Conservation (phyloP, 2,329 filamentous ascomycete genomes). For the Intubia oerlemansii region DNA sequence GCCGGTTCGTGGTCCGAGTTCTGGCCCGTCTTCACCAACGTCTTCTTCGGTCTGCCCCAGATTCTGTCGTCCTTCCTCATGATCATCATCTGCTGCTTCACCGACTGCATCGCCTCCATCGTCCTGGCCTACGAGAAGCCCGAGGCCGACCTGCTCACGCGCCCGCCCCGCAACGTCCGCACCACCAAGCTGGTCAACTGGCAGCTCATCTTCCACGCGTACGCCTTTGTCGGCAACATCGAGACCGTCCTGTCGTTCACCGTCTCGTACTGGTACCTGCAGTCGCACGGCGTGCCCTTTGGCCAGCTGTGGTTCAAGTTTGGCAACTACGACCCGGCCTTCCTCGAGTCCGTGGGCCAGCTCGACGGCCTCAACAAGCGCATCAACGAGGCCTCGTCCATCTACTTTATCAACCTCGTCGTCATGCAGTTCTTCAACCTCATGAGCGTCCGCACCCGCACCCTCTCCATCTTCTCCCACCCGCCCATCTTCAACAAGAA, state of each 20-base stretch:
- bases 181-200: slow-evolving; percentile 28
- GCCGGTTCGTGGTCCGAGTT: slow-evolving; percentile 34
- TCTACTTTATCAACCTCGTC: slow-evolving; percentile 32
- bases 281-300: slow-evolving; percentile 22
- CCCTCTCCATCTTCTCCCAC: slow-evolving; percentile 27
- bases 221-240: slow-evolving; percentile 29
- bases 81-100: slow-evolving; percentile 36
- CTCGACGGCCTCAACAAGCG: slow-evolving; percentile 22
- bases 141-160: slow-evolving; percentile 28
- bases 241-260: slow-evolving; percentile 25
- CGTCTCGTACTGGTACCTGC: slow-evolving; percentile 34
- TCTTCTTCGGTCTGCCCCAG: slow-evolving; percentile 31
- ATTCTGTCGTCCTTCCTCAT: slow-evolving; percentile 30
- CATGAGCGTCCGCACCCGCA: slow-evolving; percentile 26
- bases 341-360: slow-evolving; percentile 19
- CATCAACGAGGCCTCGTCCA: slow-evolving; percentile 25
- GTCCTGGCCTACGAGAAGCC: slow-evolving; percentile 33
- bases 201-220: slow-evolving; percentile 28
- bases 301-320: slow-evolving; percentile 26
- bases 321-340: slow-evolving; percentile 17
- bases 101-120: slow-evolving; percentile 27
- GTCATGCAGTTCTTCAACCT: slow-evolving; percentile 33
- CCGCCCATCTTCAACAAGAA: slow-evolving; percentile 21
- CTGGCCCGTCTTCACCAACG: slow-evolving; percentile 33
- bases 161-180: slow-evolving; percentile 27